A percentile compares a stretch with the other conserved stretches of the same genome.
Evolutionary conservation across 2,329 filamentous ascomycete species (phyloP).

Genomic region (Fusarium staphyleae): DNA sequence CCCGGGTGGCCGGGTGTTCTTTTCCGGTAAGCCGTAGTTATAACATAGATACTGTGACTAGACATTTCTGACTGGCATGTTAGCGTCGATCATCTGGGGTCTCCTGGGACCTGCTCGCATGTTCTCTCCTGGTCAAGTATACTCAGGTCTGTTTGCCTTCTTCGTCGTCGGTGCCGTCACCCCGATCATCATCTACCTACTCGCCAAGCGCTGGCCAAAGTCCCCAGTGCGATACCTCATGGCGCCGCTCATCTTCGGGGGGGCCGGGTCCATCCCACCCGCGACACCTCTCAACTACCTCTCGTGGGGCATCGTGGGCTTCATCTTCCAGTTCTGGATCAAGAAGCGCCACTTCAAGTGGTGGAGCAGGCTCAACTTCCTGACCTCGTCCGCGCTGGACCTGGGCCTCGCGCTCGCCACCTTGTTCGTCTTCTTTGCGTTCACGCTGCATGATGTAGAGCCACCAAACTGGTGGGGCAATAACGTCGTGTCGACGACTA

Average conservation of each 20-base stretch:
- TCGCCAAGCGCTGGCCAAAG: slow-evolving; percentile 57
- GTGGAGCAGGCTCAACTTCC: slow-evolving; percentile 78
- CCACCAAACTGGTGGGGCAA: slow-evolving; percentile 77
- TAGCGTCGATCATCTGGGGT: slow-evolving; percentile 72
- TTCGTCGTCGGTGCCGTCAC: slow-evolving; percentile 63
- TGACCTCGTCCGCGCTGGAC: slow-evolving; percentile 74
- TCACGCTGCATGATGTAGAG: slow-evolving; percentile 67
- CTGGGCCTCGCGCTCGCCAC: slow-evolving; percentile 72
- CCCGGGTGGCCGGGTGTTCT: slow-evolving; percentile 69
- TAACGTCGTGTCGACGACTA: slow-evolving; percentile 61
- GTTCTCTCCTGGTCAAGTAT: slow-evolving; percentile 69
- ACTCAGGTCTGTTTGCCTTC: slow-evolving; percentile 66
- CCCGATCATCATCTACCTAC: slow-evolving; percentile 60
- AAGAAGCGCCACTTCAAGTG: slow-evolving; percentile 69
- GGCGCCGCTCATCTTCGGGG: slow-evolving; percentile 69
- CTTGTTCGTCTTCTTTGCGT: slow-evolving; percentile 73
- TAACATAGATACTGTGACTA: background rate
- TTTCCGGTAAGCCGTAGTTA: slow-evolving; percentile 56
- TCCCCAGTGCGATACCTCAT: slow-evolving; percentile 62
- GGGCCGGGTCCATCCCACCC: slow-evolving; percentile 64
- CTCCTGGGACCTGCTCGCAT: slow-evolving; percentile 69
- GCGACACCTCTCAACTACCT: slow-evolving; percentile 78
- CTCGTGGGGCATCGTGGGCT: slow-evolving; percentile 75
- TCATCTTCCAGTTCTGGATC: slow-evolving; percentile 73
- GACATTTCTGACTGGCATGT: slow-evolving; percentile 7